phyloP scores from a whole-genome alignment of 208 protist genomes.

The Trypanosoma scelopori region DNA sequence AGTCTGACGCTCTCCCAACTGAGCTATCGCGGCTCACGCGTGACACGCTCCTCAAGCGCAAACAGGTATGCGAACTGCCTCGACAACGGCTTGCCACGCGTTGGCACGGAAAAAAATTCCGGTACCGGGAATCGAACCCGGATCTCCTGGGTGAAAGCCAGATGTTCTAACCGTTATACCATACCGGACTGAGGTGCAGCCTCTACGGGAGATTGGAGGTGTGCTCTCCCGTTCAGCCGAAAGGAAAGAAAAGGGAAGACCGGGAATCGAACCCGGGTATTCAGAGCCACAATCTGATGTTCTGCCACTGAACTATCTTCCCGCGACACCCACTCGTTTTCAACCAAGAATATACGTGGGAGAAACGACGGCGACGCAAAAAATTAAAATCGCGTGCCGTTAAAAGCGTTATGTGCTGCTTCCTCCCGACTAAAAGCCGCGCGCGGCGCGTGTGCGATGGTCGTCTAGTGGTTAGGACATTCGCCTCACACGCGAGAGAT shows the following conservation, averaged over 20 bases:
- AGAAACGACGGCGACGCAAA: no score
- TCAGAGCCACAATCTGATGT: conserved; percentile 43
- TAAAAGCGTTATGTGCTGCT: no score
- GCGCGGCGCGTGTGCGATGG: no score
- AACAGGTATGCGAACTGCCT: background rate
- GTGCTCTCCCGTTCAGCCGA: no score
- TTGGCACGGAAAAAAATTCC: conserved; percentile 36
- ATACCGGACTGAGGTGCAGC: conserved; percentile 21
- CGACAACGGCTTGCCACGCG: no score
- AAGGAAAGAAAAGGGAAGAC: conserved; percentile 25
- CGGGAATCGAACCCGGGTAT: conserved; percentile 43
- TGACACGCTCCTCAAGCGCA: no score
- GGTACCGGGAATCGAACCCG: conserved; percentile 39
- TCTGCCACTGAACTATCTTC: conserved; percentile 42
- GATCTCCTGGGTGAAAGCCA: conserved; percentile 40
- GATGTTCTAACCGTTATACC: conserved; percentile 40
- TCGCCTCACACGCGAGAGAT: conserved; percentile 94
- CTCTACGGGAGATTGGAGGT: no score
- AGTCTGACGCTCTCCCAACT: conserved; percentile 80
- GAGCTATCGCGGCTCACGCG: conserved; percentile 68
- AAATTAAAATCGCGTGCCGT: no score
- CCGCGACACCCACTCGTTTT: background rate
- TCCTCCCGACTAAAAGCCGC: no score
- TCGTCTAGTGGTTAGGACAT: conserved; percentile 96
- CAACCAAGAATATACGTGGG: no score